Evolutionary conservation across 139 green algal genomes (phyloP).

Genomic region (Closterium sp.): DNA sequence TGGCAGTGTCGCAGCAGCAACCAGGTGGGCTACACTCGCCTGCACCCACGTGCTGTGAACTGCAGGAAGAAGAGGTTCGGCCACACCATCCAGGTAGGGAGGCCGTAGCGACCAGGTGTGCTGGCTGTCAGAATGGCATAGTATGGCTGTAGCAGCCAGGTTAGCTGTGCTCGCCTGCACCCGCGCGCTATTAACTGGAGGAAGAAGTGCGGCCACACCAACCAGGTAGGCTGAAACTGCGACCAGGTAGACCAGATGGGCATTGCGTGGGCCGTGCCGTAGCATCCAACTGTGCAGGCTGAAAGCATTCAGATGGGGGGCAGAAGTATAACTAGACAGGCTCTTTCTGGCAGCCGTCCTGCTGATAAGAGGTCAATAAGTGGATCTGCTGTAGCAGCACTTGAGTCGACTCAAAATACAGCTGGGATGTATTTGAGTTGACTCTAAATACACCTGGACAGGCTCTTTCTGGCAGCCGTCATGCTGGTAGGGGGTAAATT

Average conservation of each 20-base stretch:
- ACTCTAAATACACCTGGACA: too few species aligned
- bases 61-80: too few species aligned
- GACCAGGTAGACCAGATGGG: neutral
- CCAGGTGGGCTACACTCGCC: slow-evolving; percentile 91
- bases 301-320: too few species aligned
- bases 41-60: slow-evolving; percentile 62
- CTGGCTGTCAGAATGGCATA: too few species aligned
- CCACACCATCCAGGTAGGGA: slow-evolving; percentile 18
- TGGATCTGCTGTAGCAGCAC: too few species aligned
- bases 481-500: too few species aligned
- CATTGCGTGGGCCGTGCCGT: slow-evolving; percentile 54
- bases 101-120: neutral
- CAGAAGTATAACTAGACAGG: neutral
- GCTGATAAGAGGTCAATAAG: too few species aligned
- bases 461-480: too few species aligned
- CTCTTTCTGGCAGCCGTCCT: too few species aligned
- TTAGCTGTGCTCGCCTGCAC: slow-evolving; percentile 97
- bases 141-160: slow-evolving; percentile 24
- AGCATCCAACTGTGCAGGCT: neutral
- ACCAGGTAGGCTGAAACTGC: slow-evolving; percentile 57
- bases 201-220: slow-evolving; percentile 89
- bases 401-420: too few species aligned
- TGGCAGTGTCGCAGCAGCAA: too few species aligned
- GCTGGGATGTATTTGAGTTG: too few species aligned
- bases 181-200: slow-evolving; percentile 96